Evolutionary conservation across 352 stramenopile species (phyloP), one percentile per base, ranked within the genome.

Genomic region (Halophytophthora batemanensis): DNA sequence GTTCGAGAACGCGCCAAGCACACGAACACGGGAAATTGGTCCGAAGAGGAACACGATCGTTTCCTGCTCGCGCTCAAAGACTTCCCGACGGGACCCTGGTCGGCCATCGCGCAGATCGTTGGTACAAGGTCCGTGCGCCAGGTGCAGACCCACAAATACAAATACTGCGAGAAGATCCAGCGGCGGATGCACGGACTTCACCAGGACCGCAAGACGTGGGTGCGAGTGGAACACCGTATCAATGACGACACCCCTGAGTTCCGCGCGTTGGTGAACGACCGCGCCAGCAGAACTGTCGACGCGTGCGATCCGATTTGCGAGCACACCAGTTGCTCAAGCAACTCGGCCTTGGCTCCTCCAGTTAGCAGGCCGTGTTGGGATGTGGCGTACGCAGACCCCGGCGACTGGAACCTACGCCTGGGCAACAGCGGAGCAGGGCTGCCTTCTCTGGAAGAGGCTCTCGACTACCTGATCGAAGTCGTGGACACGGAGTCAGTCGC

Each of bases 151-250:
- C 25, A 31, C 25, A 31, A 4, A 8, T 8, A 31, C 4, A 31
- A 31, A 45, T 79, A 79, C 45, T 60, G 65, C 34, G 65, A 79
- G 34, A 79, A 79, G 50, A 61, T 79, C 47, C 39, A 47, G 33
- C 65, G 69, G 2, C 62, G 59, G 12, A 19, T 61, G 22, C 62
- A 62, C 13, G 65, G 69, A 1, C 46, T 75, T 10, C 50, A 53
- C 22, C 63, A 69, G 14, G 54, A 72, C 4, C 64, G 59, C 14
- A 56, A 45, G 50, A 53, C 28, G 18, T 35, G 49, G 22, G 29
- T 53, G 2, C 59, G 67, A 15, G 29, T 39, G 7, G 60, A 72
- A 29, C 60, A 66, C 37, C 63, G 53, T n/a, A 48, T 75, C 39
- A 58, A 71, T 12, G 39, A 57, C 22, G 53, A 58, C 51, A 52